Base-by-base conservation (phyloP, 148 eudicot genomes). In the Spergularia bocconei region DNA sequence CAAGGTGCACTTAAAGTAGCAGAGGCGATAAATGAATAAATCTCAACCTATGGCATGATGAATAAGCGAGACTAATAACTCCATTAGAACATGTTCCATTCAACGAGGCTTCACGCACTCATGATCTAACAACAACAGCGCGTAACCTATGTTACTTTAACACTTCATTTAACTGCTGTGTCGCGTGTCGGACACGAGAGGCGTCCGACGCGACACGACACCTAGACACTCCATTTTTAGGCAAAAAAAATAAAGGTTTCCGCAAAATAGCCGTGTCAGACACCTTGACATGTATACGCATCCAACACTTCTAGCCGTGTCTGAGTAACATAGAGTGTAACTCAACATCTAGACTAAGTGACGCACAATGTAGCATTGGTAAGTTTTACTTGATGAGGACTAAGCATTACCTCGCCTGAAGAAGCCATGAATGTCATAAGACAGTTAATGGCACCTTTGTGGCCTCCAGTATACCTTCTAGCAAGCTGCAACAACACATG, bases 381-480 rank as follows among this genome's bases (percentile, higher is more conserved):
- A 25, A 51, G 56, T 29, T 50, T 73, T 38, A 39, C 13, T 54
- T 61, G 20, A 20, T 41, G 50, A 61, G 13, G 38, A 16, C n/a
- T 33, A 29, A 69, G 62, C 29, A 41, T 62, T 86, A 94, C 98
- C 97, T 94, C 96, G 54, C 96, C 97, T 59, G 96, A 80, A 75
- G 93, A 80, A 71, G 96, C 98, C 87, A 89, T 86, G 89, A 94
- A 94, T 68, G 93, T 91, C 96, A 91, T 91, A 82, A 94, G 83
- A 79, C 97, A 94, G 79, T 90, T 75, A 79, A 94, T 88, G 75
- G 98, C 81, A 82, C 97, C 97, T 82, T 94, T 94, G 76, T 94
- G 98, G 70, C 98, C 98, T 80, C 98, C 98, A 15, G 96, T 91
- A 80, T 91, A 94, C 85, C 98, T 91, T 77, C 97, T 86, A 83